Base-by-base conservation (phyloP, 306 rosid species). In the Crataegus laevigata region DNA sequence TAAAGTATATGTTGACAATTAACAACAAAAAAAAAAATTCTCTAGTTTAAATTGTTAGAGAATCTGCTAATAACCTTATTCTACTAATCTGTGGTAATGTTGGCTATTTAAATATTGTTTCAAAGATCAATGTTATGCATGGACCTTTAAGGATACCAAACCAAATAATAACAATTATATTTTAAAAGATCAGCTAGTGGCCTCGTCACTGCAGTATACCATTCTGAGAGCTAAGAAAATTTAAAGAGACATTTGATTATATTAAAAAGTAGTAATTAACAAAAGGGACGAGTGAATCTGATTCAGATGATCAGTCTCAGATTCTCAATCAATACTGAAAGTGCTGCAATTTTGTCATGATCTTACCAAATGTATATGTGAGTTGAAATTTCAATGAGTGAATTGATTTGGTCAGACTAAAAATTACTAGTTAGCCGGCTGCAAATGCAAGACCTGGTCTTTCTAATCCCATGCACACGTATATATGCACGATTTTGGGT, bases 401-500 rank as follows among this genome's bases (percentile, higher is more conserved):
- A 17, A 26, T 15, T 26, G 2, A 61, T 61, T 15, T 63, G 68
- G 7, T 22, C 42, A 24, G 68, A 30, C 66, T 24, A 4, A 57
- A 57, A 24, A 21, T 47, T 47, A 47, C 54, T 47, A 47, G 54
- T 15, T 17, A 47, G 73, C 55, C 54, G 66, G 54, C 73, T 30
- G 57, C 50, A 47, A 63, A 2, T 64, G 43, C 32, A 60, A 63
- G 63, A 74, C 71, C 14, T 18, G 63, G 71, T 63, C 71, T 19
- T 10, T 11, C n/a, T 57, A 14, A 11, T 58, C 64, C 29, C 64
- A 22, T 15, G 2, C 24, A 55, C 60, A 22, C 5, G 64, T 34
- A 30, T 71, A 32, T 79, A 79, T 82, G 78, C 71, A 62, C 72
- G 76, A 60, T 71, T 62, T 62, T 29, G 66, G 66, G 66, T 17